Base-by-base conservation (phyloP, 2,329 filamentous ascomycete species). In the Diaporthe helianthi region DNA sequence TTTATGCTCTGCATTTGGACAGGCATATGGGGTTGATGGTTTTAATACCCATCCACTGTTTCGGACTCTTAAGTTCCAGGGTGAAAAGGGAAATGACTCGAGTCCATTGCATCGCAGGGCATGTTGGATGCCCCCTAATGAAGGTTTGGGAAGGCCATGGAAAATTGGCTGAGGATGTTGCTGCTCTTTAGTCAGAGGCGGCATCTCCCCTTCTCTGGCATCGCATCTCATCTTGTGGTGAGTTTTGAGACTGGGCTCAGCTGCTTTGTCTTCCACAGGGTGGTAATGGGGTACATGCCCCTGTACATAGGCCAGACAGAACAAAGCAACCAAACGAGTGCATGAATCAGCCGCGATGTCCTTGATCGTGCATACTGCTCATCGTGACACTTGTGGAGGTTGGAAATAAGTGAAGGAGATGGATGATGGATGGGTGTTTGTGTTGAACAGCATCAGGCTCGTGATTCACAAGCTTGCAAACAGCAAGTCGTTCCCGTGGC, bases 231-330 rank as follows among this genome's bases (percentile, higher is more conserved):
- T n/a, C n/a, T n/a, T n/a, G n/a, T n/a, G n/a, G n/a, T n/a, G n/a
- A n/a, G n/a, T n/a, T n/a, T n/a, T n/a, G n/a, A n/a, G 47, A n/a
- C 9, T 8, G 38, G 38, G 26, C 38, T 66, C 64, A 22, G 64
- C 38, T 52, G 24, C 33, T 36, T 52, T 22, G 36, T 51, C 46
- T 29, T n/a, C 52, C 44, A 67, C 44, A 52, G 36, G 65, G 44
- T 68, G 29, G 49, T 69, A 67, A 67, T 54, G 53, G 52, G 52
- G 63, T 36, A 12, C 26, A 46, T 33, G 41, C 47, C 46, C 61
- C 67, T 71, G 70, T 71, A 71, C 51, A 69, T 71, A 71, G 49
- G 67, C 67, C 49, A 67, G 70, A 67, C 63, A 55, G 31, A 26
- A 69, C 55, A 70, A 67, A 71, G 29, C 36, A 67, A 49, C 12